Evolutionary conservation across 169 alveolate species (phyloP).

Genomic region (Eimeria maxima): DNA sequence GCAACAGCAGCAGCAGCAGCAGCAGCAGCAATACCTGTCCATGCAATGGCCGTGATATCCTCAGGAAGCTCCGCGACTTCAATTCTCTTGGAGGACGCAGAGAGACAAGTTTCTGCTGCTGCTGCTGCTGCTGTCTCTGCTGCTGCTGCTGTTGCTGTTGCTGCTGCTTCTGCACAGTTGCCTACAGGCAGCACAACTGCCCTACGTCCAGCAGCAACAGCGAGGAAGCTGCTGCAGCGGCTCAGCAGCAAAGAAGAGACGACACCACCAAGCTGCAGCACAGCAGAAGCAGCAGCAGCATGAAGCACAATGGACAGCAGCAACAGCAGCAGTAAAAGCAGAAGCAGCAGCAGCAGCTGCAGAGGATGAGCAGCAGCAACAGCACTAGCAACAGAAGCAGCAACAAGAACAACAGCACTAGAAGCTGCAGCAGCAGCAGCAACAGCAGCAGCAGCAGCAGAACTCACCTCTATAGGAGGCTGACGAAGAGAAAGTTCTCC

Average conservation of each 20-base stretch:
- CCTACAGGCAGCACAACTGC: slow-evolving; percentile 67
- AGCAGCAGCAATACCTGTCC: slow-evolving; percentile 64
- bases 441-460: slow-evolving; percentile 14
- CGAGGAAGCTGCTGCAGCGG: slow-evolving; percentile 61
- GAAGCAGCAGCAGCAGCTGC: background rate
- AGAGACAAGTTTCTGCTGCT: slow-evolving; percentile 32
- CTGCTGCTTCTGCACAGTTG: background rate
- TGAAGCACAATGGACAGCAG: background rate
- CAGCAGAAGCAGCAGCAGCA: background rate
- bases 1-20: slow-evolving; percentile 52
- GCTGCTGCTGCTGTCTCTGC: background rate
- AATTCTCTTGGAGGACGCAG: background rate
- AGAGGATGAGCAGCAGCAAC: background rate
- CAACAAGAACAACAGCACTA: background rate
- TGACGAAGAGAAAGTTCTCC: slow-evolving; percentile 16
- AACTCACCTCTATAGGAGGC: slow-evolving; percentile 5
- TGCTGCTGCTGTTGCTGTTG: slow-evolving; percentile 27
- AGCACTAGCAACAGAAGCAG: background rate
- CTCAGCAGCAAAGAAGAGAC: slow-evolving; percentile 53
- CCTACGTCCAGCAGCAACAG: slow-evolving; percentile 51
- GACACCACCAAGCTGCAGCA: slow-evolving; percentile 9
- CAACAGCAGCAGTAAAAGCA: slow-evolving; percentile 41
- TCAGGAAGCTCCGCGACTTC: slow-evolving; percentile 41
- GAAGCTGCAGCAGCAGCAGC: slow-evolving; percentile 41
- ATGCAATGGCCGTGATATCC: slow-evolving; percentile 37